Percentiles rank a stretch among this genome's conserved stretches.
Evolutionary conservation across 1,284 basidiomycete genomes (phyloP).

Genomic region (Vanrija sp.): DNA sequence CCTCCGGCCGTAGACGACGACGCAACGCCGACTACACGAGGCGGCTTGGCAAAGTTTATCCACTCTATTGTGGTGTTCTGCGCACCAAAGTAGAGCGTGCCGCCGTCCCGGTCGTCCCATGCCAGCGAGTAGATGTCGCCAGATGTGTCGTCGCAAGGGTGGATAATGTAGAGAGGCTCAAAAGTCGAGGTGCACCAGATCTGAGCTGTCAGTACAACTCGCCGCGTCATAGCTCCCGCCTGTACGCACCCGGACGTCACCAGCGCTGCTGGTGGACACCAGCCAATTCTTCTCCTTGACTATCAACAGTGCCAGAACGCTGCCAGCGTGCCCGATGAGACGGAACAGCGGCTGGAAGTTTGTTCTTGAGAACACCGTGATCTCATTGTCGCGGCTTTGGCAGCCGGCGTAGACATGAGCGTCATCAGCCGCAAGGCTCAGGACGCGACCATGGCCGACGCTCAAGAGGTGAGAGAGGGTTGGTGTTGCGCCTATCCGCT

Average conservation of each 20-base stretch:
- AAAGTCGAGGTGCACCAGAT: slow-evolving; percentile 79
- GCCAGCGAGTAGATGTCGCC: slow-evolving; percentile 88
- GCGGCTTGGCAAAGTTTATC: slow-evolving; percentile 58
- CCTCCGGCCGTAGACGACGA: not conserved
- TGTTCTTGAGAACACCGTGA: slow-evolving; percentile 67
- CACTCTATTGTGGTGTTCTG: slow-evolving; percentile 87
- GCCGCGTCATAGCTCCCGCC: not conserved
- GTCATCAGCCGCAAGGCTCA: slow-evolving; percentile 69
- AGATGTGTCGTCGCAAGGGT: slow-evolving; percentile 78
- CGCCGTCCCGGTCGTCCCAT: slow-evolving; percentile 64
- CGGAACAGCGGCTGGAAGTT: slow-evolving; percentile 66
- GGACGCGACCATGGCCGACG: slow-evolving; percentile 52
- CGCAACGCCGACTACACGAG: not conserved
- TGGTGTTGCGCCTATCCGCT: slow-evolving; percentile 43
- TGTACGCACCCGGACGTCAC: slow-evolving; percentile 66
- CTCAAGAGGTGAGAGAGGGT: slow-evolving; percentile 45
- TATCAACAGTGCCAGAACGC: slow-evolving; percentile 76
- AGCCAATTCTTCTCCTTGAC: slow-evolving; percentile 74
- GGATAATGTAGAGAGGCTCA: slow-evolving; percentile 68
- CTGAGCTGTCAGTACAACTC: slow-evolving; percentile 46
- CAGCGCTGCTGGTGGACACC: slow-evolving; percentile 67
- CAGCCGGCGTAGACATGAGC: slow-evolving; percentile 77
- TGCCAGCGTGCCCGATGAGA: slow-evolving; percentile 78
- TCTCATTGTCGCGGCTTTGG: slow-evolving; percentile 71
- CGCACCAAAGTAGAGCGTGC: slow-evolving; percentile 76